Base-by-base conservation (phyloP, 257 asterid species). In the Nicotiana noctiflora region DNA sequence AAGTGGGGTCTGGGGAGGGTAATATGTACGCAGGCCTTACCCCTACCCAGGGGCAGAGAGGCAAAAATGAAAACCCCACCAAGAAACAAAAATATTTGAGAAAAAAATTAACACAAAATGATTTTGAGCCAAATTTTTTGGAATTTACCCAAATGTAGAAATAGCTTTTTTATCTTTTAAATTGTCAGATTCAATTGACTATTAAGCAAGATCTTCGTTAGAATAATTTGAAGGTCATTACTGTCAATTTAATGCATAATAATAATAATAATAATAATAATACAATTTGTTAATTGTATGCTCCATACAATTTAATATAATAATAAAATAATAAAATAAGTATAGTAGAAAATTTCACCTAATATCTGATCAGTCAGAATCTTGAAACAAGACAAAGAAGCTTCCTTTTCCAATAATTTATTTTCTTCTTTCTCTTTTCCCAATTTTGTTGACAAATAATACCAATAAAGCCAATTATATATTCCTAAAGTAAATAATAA, bases 321-420 rank as follows among this genome's bases (percentile, higher is more conserved):
- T 80, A 61, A 83, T 57, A 25, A 61, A 86, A 55, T 61, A 65
- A 79, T 52, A 61, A 70, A 75, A 72, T 80, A 61, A 83, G 56
- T 61, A 84, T 72, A 49, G 21, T 44, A 82, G 5, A 60, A 85
- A 59, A 74, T 83, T 81, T 85, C 87, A 90, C 92, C 90, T 85
- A 92, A 87, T 84, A 79, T 88, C 88, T 86, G 88, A 85, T 83
- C 82, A 85, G 60, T 72, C 74, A 83, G 59, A 86, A 40, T 87
- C 91, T 87, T 82, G 75, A 37, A 83, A 83, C 80, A 86, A 82
- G 85, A 81, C 79, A 81, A 79, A 81, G 89, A 92, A 92, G 90
- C 90, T 89, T 86, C 90, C 83, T 85, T 74, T 59, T 57, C 23
- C 15, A 19, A 44, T 76, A 67, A 55, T 83, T 81, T 44, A 85